These are phyloP conservation scores for Endogone sp. DNA, from an alignment of 192 early-diverging fungal species.

Conservation along the genomic window DNA sequence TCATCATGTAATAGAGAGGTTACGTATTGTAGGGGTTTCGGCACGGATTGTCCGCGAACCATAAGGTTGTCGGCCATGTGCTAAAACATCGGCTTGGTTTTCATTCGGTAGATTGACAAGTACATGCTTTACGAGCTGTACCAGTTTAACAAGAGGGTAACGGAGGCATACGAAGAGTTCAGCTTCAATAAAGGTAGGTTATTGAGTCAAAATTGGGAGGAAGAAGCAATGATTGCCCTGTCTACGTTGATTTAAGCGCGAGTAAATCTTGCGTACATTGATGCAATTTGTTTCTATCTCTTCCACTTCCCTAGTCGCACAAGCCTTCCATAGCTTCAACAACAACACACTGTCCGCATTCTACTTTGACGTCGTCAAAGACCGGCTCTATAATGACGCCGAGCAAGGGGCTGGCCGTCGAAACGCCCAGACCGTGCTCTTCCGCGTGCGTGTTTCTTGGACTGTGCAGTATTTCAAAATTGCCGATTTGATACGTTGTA, in stretches of 20 bases:
- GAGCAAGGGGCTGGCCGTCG: slow-evolving; percentile 36
- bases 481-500: neutral
- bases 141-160: slow-evolving; percentile 51
- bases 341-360: slow-evolving; percentile 65
- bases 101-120: slow-evolving; percentile 45
- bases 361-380: slow-evolving; percentile 81
- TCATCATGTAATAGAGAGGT: no score
- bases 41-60: no score
- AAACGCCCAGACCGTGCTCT: slow-evolving; percentile 63
- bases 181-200: slow-evolving; percentile 63
- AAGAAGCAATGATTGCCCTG: no score
- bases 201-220: no score
- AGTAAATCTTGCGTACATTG: neutral
- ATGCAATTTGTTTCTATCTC: neutral
- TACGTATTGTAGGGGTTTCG: no score
- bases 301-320: slow-evolving; percentile 40
- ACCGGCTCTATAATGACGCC: slow-evolving; percentile 63
- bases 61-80: no score
- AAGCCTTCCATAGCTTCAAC: slow-evolving; percentile 63
- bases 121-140: slow-evolving; percentile 67
- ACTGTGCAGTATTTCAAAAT: no score
- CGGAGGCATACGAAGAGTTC: slow-evolving; percentile 51
- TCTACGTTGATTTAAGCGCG: no score
- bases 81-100: no score
- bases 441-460: slow-evolving; percentile 44